Base-by-base conservation (phyloP, 2,329 filamentous ascomycete species). In the Talaromyces marneffei region DNA sequence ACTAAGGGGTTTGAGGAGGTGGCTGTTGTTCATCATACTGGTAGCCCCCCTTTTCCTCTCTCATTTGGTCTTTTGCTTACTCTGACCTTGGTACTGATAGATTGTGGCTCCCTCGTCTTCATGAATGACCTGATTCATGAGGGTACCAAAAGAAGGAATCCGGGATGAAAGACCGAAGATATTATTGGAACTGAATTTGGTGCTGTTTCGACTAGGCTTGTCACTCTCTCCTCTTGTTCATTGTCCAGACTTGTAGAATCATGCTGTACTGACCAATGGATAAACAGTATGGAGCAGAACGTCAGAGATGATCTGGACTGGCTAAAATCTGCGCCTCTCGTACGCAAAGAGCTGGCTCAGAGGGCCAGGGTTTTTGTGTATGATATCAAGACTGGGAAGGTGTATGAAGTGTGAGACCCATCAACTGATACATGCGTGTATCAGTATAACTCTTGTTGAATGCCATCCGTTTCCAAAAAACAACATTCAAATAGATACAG, bases 221-320 rank as follows among this genome's bases (percentile, higher is more conserved):
- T 35, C 4, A 10, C 4, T 25, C 20, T 14, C 4, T 39, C 20
- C 20, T 20, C 23, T 27, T 20, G 8, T 31, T 3, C 9, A 9
- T 35, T 25, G 1, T 37, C n/a, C 12, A 27, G 12, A 29, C 7
- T 25, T 3, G 8, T 16, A 10, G 3, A 14, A 37, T 16, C 52
- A 20, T 42, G n/a, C n/a, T 35, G 33, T 12, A 48, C 42, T 48
- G 14, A 48, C 42, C 27, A 9, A 16, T 3, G 4, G 7, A 12
- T 18, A n/a, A 35, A 39, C 7, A 59, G 57, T 16, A 33, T 59
- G 2, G 46, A 54, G 35, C 46, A 54, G 35, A 53, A 37, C 16
- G 57, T 59, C 2, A 54, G n/a, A 18, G 57, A 59, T 35, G 57
- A 60, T 2, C 33, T 60, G 27, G 4, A 40, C n/a, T 60, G 46